Percentiles rank a stretch among this genome's conserved stretches.
phyloP scores from a whole-genome alignment of 306 rosid genomes.

The Trichosanthes cucumerina region DNA sequence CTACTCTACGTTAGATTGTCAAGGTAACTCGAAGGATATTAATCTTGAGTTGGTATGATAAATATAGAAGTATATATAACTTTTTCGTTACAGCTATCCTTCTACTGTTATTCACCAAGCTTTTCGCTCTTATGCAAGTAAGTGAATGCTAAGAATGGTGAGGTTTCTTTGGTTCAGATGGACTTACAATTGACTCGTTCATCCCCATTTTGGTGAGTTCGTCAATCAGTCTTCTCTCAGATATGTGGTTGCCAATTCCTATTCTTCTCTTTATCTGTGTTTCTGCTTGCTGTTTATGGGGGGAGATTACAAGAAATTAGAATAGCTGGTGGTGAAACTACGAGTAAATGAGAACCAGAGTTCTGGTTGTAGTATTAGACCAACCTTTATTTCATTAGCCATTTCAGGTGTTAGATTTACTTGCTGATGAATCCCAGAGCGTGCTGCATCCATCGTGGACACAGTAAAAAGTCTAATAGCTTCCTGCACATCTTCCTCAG shows the following conservation, averaged over 20 bases:
- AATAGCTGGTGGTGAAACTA: neutral
- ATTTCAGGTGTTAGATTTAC: conserved; percentile 73
- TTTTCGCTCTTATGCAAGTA: neutral
- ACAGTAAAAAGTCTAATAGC: conserved; percentile 82
- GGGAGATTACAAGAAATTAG: neutral
- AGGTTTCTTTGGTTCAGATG: neutral
- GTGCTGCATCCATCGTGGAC: conserved; percentile 95
- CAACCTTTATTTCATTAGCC: conserved; percentile 89
- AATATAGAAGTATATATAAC: neutral
- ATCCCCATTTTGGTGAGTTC: conserved; percentile 90
- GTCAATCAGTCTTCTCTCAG: conserved; percentile 89
- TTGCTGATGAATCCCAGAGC: conserved; percentile 83
- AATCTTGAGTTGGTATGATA: neutral
- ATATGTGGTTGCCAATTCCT: conserved; percentile 91
- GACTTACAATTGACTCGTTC: conserved; percentile 82
- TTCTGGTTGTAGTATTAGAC: conserved; percentile 6
- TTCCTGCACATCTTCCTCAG: conserved; percentile 78
- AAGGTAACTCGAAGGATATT: too few species aligned
- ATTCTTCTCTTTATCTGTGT: conserved; percentile 93
- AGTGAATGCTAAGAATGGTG: neutral
- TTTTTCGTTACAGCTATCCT: neutral
- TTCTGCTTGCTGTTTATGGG: conserved; percentile 84
- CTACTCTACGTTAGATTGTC: too few species aligned
- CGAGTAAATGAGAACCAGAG: neutral
- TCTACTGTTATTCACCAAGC: neutral